Conservation (phyloP, 805 yeast species). For the Pichia insulana region DNA sequence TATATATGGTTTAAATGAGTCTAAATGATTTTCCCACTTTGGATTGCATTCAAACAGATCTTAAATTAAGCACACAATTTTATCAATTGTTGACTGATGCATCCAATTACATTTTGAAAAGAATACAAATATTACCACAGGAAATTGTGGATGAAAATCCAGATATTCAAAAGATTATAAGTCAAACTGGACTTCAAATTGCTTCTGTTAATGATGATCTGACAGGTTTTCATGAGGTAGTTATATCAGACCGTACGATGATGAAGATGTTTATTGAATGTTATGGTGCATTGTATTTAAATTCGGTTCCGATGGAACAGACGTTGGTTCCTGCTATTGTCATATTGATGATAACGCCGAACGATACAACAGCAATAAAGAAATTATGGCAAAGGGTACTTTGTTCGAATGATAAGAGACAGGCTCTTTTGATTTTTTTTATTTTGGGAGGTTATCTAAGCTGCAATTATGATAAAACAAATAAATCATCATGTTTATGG, state of each 20-base stretch:
- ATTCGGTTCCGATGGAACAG: background rate
- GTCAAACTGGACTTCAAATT: background rate
- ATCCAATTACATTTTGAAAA: background rate
- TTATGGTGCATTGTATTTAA: conserved; percentile 8
- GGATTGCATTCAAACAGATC: too few relatives aligned
- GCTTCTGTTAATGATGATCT: background rate
- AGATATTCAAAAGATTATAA: background rate
- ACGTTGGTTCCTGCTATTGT: conserved; percentile 17
- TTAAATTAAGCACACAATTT: too few relatives aligned
- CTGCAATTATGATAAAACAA: conserved; percentile 21
- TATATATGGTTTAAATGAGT: too few relatives aligned
- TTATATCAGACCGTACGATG: conserved; percentile 12
- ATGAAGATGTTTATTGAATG: conserved; percentile 16
- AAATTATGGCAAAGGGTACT: conserved; percentile 4
- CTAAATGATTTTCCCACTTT: too few relatives aligned
- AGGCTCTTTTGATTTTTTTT: background rate
- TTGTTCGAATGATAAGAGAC: background rate
- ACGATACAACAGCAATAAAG: conserved; percentile 20
- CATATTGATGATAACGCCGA: conserved; percentile 22
- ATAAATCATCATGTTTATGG: conserved; percentile 30
- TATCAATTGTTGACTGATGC: too few relatives aligned
- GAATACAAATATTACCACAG: conserved; percentile 4
- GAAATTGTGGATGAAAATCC: background rate
- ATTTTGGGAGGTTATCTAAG: conserved; percentile 15
- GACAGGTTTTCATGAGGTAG: conserved; percentile 11